A percentile compares a stretch with the other conserved stretches of the same genome.
These are phyloP conservation scores for Mortierella sp. DNA, from an alignment of 371 early-diverging fungal genomes.

Conservation along the genomic window DNA sequence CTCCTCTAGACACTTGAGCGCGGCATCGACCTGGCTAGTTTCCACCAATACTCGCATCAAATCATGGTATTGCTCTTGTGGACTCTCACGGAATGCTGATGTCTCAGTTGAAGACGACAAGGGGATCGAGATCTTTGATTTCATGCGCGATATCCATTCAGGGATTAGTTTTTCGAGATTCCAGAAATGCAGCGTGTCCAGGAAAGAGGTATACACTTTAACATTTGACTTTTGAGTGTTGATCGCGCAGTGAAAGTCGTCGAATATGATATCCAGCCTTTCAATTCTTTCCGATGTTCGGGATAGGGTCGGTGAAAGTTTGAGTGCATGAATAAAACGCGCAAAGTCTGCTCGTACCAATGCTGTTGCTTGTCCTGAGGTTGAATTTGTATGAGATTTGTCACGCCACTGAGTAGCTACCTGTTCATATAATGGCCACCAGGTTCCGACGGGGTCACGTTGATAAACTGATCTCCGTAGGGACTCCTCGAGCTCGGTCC, in stretches of 20 bases:
- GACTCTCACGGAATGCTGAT: conserved; percentile 2
- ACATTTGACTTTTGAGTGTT: conserved; percentile 35
- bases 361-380: not conserved
- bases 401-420: conserved; percentile 25
- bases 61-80: conserved; percentile 47
- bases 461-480: conserved; percentile 38
- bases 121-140: conserved; percentile 13
- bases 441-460: conserved; percentile 30
- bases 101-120: not conserved
- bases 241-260: conserved; percentile 40
- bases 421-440: conserved; percentile 53
- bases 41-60: conserved; percentile 36
- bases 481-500: conserved; percentile 28
- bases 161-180: conserved; percentile 27
- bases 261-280: conserved; percentile 36
- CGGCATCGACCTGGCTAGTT: conserved; percentile 22
- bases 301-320: conserved; percentile 14
- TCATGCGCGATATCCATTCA: conserved; percentile 30
- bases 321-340: conserved; percentile 30
- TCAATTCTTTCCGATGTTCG: not conserved
- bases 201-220: conserved; percentile 31
- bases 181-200: conserved; percentile 45
- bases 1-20: conserved; percentile 47
- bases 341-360: conserved; percentile 33
- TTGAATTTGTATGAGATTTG: not conserved